These are phyloP conservation scores for Sarocladiaceae sp. DNA, from an alignment of 2,329 filamentous ascomycete genomes.

Conservation along the genomic window DNA sequence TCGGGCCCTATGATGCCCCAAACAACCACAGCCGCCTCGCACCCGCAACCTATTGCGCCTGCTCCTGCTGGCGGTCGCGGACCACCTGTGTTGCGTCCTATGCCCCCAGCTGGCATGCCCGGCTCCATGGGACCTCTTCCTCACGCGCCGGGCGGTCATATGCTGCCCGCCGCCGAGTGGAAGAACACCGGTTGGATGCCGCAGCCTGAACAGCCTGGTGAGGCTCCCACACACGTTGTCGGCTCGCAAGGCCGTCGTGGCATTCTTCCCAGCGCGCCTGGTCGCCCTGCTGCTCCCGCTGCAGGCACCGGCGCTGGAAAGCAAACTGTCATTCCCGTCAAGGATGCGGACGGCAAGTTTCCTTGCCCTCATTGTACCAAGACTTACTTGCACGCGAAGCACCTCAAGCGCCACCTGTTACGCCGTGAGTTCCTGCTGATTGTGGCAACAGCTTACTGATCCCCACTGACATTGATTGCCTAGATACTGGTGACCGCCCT, in stretches of 20 bases:
- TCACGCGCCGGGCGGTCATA: constrained; percentile 5
- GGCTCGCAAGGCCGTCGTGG: constrained; percentile 90
- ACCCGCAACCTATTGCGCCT: constrained; percentile 73
- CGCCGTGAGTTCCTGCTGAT: constrained; percentile 68
- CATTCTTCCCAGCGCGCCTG: constrained; percentile 86
- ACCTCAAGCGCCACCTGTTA: constrained; percentile 91
- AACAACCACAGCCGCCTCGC: constrained; percentile 60
- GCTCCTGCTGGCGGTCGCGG: constrained; percentile 56
- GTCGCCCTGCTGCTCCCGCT: constrained; percentile 72
- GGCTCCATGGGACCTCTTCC: constrained; percentile 5
- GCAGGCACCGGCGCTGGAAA: constrained; percentile 67
- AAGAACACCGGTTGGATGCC: constrained; percentile 33
- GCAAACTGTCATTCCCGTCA: constrained; percentile 80
- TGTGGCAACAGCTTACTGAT: constrained; percentile 21
- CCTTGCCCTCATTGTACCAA: constrained; percentile 98
- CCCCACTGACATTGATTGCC: constrained; percentile 23
- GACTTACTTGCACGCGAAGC: constrained; percentile 95
- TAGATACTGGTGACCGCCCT: constrained; percentile 94
- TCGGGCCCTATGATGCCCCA: constrained; percentile 62
- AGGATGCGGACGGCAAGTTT: constrained; percentile 97
- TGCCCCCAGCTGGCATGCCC: constrained; percentile 60
- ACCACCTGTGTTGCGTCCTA: constrained; percentile 62
- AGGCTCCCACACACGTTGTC: constrained; percentile 83
- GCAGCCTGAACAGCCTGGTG: constrained; percentile 38
- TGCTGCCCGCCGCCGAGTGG: constrained; percentile 7